Conservation (phyloP, 768 basidiomycete genomes). For the Rhodotorula kratochvilovae region DNA sequence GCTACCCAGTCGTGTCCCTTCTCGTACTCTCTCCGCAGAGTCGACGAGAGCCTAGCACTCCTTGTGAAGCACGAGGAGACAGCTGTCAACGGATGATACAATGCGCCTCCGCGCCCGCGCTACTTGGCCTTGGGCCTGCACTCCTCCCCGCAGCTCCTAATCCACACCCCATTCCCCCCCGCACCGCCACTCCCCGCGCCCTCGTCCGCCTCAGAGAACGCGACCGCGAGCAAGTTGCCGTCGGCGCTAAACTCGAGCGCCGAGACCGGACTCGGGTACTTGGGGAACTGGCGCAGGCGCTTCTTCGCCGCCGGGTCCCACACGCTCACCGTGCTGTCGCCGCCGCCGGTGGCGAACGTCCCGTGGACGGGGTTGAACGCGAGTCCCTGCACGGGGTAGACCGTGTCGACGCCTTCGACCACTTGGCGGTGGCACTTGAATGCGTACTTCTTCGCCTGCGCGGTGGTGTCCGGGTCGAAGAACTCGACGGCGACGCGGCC, state of each 20-base stretch:
- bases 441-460: slow-evolving; percentile 85
- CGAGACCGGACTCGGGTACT: slow-evolving; percentile 59
- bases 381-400: slow-evolving; percentile 92
- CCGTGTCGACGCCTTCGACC: slow-evolving; percentile 84
- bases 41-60: too few relatives aligned
- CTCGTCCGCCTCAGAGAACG: slow-evolving; percentile 37
- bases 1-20: too few relatives aligned
- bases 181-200: slow-evolving; percentile 5
- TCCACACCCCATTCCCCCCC: slow-evolving; percentile 30
- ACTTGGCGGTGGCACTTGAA: slow-evolving; percentile 95
- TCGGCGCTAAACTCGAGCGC: slow-evolving; percentile 52
- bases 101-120: too few relatives aligned
- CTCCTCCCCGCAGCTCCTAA: slow-evolving; percentile 33
- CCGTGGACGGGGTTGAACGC: slow-evolving; percentile 94
- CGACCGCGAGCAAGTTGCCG: slow-evolving; percentile 49
- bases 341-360: slow-evolving; percentile 92
- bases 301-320: slow-evolving; percentile 99
- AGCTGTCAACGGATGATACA: too few relatives aligned
- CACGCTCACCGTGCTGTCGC: slow-evolving; percentile 85
- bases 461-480: slow-evolving; percentile 71
- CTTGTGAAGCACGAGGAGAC: too few relatives aligned
- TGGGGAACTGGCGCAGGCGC: slow-evolving; percentile 81
- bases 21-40: too few relatives aligned
- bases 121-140: slow-evolving; percentile 34
- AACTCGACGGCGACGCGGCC: slow-evolving; percentile 97